Percentiles rank a stretch among this genome's conserved stretches.
Conservation (phyloP, 176 grass and related monocot genomes). For the Tillandsia fasciculata region DNA sequence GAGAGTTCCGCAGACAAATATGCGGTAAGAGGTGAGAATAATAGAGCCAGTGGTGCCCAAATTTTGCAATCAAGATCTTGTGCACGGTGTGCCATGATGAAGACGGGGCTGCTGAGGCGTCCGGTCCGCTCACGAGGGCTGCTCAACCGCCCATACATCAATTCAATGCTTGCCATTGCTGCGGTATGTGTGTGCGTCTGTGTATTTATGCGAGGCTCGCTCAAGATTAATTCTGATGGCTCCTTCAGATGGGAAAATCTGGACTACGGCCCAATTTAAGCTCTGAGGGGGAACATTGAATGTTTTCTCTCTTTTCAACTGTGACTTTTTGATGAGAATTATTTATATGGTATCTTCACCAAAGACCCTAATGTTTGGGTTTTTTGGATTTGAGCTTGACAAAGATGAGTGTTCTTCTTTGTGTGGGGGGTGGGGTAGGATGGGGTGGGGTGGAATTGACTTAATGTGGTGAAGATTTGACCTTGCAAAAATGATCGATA, state of each 20-base stretch:
- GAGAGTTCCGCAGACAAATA: slow-evolving; percentile 40
- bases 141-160: slow-evolving; percentile 68
- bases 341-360: not conserved
- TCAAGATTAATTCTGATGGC: slow-evolving; percentile 52
- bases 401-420: not conserved
- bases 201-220: slow-evolving; percentile 55
- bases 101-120: slow-evolving; percentile 26
- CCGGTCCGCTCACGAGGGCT: slow-evolving; percentile 46
- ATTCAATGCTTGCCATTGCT: slow-evolving; percentile 90
- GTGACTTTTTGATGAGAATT: not conserved
- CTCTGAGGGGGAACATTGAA: not conserved
- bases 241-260: slow-evolving; percentile 88
- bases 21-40: slow-evolving; percentile 25
- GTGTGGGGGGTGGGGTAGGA: not conserved
- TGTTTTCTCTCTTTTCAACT: not conserved
- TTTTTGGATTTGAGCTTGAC: not conserved
- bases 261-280: slow-evolving; percentile 45
- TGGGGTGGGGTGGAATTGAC: not conserved
- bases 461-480: too few species aligned
- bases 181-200: slow-evolving; percentile 98
- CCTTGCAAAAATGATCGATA: too few species aligned
- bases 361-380: not conserved
- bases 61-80: slow-evolving; percentile 50
- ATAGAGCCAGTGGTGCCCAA: slow-evolving; percentile 13
- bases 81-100: slow-evolving; percentile 55